Base-by-base conservation (phyloP, 129 eudicot species). In the Arctium lappa region DNA sequence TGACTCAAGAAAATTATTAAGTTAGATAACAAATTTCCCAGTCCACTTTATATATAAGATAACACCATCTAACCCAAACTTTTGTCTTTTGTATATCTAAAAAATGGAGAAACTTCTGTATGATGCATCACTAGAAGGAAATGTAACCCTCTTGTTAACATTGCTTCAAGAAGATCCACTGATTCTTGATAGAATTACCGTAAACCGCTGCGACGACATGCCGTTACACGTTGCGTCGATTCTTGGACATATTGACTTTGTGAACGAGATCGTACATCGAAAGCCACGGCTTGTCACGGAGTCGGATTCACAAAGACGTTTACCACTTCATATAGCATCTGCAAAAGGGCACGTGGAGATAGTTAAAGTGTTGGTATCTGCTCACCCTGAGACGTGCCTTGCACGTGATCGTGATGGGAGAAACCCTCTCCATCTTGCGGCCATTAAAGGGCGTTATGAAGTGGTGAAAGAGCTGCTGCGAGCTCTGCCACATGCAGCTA, bases 261-360 rank as follows among this genome's bases (percentile, higher is more conserved):
- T 80, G 2, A 80, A 38, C 2, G 69, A 85, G 34, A 72, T 92
- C 32, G 8, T 92, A 29, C 32, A 2, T 6, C 80, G 69, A 70
- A 86, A 86, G 16, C 92, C 91, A 2, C 33, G 80, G 16, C 81
- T 91, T 16, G 85, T 83, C 3, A 66, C 9, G 5, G 89, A 86
- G 60, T 39, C 79, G 2, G 89, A 91, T 72, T 90, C 88, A 62
- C 82, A 18, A 34, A 70, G 53, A 32, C 81, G 75, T 0, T 69
- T 87, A 73, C 81, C 95, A 2, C 91, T 91, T 77, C 93, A 91
- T 79, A 4, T 87, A 82, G 91, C 95, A 31, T 85, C 93, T 0
- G 83, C 87, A 0, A 87, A 91, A 53, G 93, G 95, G 15, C 69
- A 86, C 29, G 31, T 66, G 11, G 88, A 78, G 4, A 71, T 89